Percentiles rank a stretch among this genome's conserved stretches.
phyloP scores from a whole-genome alignment of 352 stramenopile genomes.

The Phytophthora podocarpi region DNA sequence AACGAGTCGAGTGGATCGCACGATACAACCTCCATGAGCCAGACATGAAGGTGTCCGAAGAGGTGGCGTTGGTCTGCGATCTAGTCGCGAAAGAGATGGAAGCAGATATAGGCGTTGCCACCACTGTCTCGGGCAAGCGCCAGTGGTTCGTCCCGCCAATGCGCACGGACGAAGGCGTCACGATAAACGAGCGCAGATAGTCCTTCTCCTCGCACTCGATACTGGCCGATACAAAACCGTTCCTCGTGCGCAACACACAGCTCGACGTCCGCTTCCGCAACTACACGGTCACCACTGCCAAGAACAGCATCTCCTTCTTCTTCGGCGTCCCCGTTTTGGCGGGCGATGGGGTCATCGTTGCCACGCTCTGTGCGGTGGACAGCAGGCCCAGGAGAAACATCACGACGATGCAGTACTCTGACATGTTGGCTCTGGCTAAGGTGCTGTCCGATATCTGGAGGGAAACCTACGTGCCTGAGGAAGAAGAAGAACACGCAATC shows the following conservation, averaged over 20 bases:
- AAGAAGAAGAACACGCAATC: neutral
- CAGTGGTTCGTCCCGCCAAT: constrained; percentile 33
- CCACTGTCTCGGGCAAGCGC: constrained; percentile 25
- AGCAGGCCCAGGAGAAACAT: constrained; percentile 42
- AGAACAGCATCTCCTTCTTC: constrained; percentile 43
- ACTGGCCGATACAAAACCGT: constrained; percentile 29
- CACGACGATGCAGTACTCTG: constrained; percentile 66
- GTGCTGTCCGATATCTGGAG: constrained; percentile 19
- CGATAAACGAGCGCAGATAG: constrained; percentile 28
- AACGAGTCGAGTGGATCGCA: constrained; percentile 39
- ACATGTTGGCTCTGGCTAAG: constrained; percentile 39
- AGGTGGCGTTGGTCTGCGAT: constrained; percentile 53
- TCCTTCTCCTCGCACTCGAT: constrained; percentile 48
- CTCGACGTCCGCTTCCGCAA: constrained; percentile 60
- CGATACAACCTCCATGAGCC: constrained; percentile 30
- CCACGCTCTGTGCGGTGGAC: constrained; percentile 50
- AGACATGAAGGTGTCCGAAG: constrained; percentile 26
- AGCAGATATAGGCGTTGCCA: constrained; percentile 36
- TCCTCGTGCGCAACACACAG: constrained; percentile 49
- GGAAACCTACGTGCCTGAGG: constrained; percentile 10
- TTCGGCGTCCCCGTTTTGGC: constrained; percentile 43
- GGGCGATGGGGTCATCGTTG: constrained; percentile 28
- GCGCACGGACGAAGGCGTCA: constrained; percentile 6
- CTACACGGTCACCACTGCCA: constrained; percentile 28
- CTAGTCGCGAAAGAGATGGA: constrained; percentile 57